Evolutionary conservation across 306 rosid species (phyloP).

Genomic region (Rubus parviflorus): DNA sequence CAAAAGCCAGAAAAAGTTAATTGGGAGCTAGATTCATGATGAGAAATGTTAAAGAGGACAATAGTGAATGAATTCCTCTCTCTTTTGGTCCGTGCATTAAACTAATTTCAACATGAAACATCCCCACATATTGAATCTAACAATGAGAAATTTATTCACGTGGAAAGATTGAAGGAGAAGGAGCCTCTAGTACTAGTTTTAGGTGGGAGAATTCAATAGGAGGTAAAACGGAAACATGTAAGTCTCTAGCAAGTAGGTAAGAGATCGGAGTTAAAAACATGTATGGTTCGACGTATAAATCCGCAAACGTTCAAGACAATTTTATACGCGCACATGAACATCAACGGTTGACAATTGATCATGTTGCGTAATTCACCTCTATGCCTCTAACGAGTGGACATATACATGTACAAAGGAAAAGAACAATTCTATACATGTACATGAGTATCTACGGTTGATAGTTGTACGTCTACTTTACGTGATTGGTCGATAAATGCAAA

Average conservation of each 20-base stretch:
- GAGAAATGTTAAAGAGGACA: background rate
- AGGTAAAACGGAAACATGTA: slow-evolving; percentile 29
- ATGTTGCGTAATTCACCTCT: background rate
- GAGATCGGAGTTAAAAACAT: background rate
- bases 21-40: background rate
- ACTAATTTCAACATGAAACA: background rate
- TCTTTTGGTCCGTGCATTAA: slow-evolving; percentile 10
- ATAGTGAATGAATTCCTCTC: background rate
- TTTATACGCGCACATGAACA: background rate
- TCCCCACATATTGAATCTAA: background rate
- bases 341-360: background rate
- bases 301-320: no score
- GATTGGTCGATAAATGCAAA: background rate
- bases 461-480: background rate
- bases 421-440: no score
- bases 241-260: background rate
- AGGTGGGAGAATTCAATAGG: slow-evolving; percentile 2
- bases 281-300: no score
- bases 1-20: background rate
- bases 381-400: background rate
- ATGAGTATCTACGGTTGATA: no score
- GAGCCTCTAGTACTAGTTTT: background rate
- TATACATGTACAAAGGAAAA: no score
- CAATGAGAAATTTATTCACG: background rate
- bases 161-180: background rate